Evolutionary conservation across 2,329 filamentous ascomycete species (phyloP), one percentile per base, ranked within the genome.

Genomic region (Fusarium torulosum): DNA sequence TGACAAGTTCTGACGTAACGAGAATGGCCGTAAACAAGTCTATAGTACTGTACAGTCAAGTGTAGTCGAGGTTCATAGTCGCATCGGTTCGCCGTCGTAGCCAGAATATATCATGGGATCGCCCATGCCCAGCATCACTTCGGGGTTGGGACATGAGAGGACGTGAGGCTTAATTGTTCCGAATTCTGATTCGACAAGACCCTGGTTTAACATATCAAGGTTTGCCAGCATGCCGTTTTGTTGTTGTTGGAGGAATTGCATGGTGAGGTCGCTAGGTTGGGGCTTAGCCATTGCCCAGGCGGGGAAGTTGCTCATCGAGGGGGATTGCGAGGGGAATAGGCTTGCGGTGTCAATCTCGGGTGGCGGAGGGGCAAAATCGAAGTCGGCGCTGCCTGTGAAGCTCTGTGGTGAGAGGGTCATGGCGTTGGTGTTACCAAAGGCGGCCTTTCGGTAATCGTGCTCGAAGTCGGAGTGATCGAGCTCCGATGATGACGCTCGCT

Each of bases 101-200:
- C 83, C 83, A 4, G 82, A 79, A 69, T 83, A 88, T 56, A 88
- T 86, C 85, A 87, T 87, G 2, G 86, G 85, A 63, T 88, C 86
- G 19, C 81, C 82, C 72, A 86, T 82, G 19, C 85, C 83, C 74
- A 87, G 79, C 85, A 88, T 88, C 9, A 84, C 83, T 43, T 86
- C 84, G 2, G 83, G 80, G 52, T 85, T 84, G 41, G 82, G 77
- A 67, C 83, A 84, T 37, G 82, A 82, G 42, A 87, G 77, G 43
- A 85, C 80, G 56, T 86, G 84, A 14, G 85, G 85, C 78, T 87
- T 87, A 67, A 87, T 83, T 25, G 81, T 84, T 37, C 83, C 82
- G 49, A 86, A 86, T 40, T 84, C 83, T 4, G 81, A 81, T 64
- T 86, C 85, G 27, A 86, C 75, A 4, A 86, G 74, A 4, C 82